These are phyloP conservation scores for Pleurotus tuber-regium DNA, from an alignment of 768 basidiomycete genomes.

Conservation along the genomic window DNA sequence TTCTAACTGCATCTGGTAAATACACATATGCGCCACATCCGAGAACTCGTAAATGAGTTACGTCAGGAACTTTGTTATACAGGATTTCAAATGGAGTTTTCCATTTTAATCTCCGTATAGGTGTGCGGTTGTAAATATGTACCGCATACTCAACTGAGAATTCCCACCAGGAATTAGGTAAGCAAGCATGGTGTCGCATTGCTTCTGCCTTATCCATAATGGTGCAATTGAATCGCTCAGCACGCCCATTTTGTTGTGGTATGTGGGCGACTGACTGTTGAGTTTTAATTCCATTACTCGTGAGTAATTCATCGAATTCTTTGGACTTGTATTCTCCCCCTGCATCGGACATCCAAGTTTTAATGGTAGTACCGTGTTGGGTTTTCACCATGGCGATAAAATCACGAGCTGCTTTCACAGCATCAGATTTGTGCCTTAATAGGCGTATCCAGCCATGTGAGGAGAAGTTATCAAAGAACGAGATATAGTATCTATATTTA, in stretches of 20 bases:
- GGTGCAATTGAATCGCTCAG: slow-evolving; percentile 26
- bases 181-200: slow-evolving; percentile 20
- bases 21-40: slow-evolving; percentile 20
- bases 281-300: slow-evolving; percentile 15
- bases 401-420: slow-evolving; percentile 4
- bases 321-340: slow-evolving; percentile 12
- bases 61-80: slow-evolving; percentile 19
- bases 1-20: slow-evolving; percentile 6
- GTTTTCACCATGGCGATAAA: slow-evolving; percentile 10
- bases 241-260: slow-evolving; percentile 27
- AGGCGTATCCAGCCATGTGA: background rate
- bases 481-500: background rate
- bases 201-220: slow-evolving; percentile 16
- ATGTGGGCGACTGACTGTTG: slow-evolving; percentile 20
- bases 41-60: slow-evolving; percentile 23
- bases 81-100: slow-evolving; percentile 18
- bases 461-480: background rate
- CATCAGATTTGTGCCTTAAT: slow-evolving; percentile 9
- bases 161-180: slow-evolving; percentile 24
- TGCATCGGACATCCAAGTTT: slow-evolving; percentile 11
- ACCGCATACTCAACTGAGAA: slow-evolving; percentile 16
- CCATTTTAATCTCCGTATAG: slow-evolving; percentile 7
- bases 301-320: slow-evolving; percentile 15
- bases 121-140: slow-evolving; percentile 20
- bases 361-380: slow-evolving; percentile 11